Conservation (phyloP, 768 basidiomycete genomes). For the Terana coerulea region DNA sequence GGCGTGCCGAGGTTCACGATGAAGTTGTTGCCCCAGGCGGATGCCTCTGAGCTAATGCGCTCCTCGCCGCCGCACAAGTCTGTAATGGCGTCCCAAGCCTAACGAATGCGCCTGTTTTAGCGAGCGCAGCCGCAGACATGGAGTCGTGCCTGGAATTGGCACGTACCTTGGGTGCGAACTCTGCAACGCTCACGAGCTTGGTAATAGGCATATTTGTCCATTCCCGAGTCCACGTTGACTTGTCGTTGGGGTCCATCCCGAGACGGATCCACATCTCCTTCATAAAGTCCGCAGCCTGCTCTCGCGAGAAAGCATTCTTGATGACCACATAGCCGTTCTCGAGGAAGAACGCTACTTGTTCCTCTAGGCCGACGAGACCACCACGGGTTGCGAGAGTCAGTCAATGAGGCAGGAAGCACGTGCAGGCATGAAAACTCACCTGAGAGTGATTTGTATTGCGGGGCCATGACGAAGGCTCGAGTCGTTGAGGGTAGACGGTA, state of each 20-base stretch:
- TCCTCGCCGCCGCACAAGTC: constrained; percentile 36
- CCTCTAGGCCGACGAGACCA: constrained; percentile 12
- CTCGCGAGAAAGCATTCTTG: constrained; percentile 28
- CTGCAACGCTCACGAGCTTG: constrained; percentile 40
- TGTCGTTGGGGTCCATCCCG: constrained; percentile 32
- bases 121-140: not conserved
- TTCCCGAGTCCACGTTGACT: constrained; percentile 31
- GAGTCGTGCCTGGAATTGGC: not conserved
- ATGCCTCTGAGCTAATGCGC: constrained; percentile 24
- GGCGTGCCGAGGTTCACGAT: constrained; percentile 35
- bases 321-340: constrained; percentile 32
- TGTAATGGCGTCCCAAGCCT: constrained; percentile 19
- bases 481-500: not conserved
- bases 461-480: constrained; percentile 1
- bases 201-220: constrained; percentile 43
- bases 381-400: not conserved
- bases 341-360: constrained; percentile 32
- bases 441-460: constrained; percentile 8
- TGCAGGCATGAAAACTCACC: too few species aligned
- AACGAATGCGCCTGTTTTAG: constrained; percentile 6
- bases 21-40: constrained; percentile 29
- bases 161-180: constrained; percentile 48
- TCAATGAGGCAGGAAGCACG: not conserved
- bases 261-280: constrained; percentile 32
- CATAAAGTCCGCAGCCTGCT: constrained; percentile 26